Evolutionary conservation across 2,329 filamentous ascomycete genomes (phyloP), one percentile per base, ranked within the genome.

Genomic region (Westerdykella ornata): DNA sequence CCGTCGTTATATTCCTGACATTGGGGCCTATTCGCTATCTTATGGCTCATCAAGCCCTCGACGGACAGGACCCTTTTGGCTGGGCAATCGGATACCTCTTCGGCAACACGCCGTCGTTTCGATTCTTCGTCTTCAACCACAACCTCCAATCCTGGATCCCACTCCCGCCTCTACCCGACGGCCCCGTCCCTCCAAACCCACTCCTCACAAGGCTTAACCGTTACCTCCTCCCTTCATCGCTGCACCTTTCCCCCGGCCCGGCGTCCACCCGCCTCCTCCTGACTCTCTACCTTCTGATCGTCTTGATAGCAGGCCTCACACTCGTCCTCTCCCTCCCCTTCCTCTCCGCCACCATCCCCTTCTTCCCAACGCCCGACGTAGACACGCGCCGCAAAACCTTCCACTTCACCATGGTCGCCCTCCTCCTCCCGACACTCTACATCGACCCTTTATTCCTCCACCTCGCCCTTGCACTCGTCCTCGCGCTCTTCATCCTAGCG

Each of bases 321-420:
- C 73, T 85, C 3, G 86, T 96, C 6, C 78, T 92, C 39, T 78
- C 75, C 32, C 76, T 94, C 29, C 30, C 30, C 16, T 17, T 33
- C 30, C 16, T 17, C 3, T 5, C 30, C 3, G 7, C 22, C 22
- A 7, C 8, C 22, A 26, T 26, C 22, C 22, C 22, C 8, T 11
- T 9, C 22, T 26, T 26, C 22, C 30, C 30, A 7, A 85, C 84
- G 31, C 72, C 80, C 3, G 89, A 96, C 67, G 90, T 98, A 35
- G 92, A 98, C 67, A 98, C 92, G 1, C 80, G 92, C 37, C 81
- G 92, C 38, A 98, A 98, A 66, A 86, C 97, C 17, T 98, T 98
- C 64, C 92, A 98, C 65, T 94, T 94, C 53, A 95, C 90, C 76
- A 97, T 97, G 85, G 90, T 97, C 6, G 81, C 81, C 42, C 96